These are phyloP conservation scores for Hymenoscyphus albidus DNA, from an alignment of 2,329 filamentous ascomycete genomes.

Conservation along the genomic window DNA sequence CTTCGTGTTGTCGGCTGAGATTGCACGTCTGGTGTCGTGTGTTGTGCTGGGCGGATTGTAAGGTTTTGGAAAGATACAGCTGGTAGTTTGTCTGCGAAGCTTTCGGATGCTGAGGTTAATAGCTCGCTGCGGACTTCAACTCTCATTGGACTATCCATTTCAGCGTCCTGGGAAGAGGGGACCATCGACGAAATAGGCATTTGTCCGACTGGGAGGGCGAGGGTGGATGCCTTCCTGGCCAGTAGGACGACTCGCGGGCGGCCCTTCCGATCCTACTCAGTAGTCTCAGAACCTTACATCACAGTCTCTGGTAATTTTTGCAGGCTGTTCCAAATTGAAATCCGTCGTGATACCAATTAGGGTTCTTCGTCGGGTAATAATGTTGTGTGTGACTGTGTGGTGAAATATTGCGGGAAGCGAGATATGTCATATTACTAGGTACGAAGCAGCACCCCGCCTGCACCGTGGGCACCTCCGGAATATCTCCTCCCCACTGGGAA, in stretches of 20 bases:
- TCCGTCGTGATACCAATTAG: background rate
- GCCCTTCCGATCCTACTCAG: background rate
- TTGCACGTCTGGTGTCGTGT: background rate
- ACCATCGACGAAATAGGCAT: background rate
- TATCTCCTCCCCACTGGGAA: background rate
- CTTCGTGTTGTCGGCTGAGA: background rate
- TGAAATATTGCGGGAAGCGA: background rate
- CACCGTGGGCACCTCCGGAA: background rate
- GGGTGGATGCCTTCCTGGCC: no score
- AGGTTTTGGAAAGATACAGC: background rate
- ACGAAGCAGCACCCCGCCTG: background rate
- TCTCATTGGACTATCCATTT: background rate
- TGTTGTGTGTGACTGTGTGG: background rate
- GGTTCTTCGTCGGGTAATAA: background rate
- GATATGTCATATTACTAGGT: background rate
- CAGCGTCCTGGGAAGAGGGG: background rate
- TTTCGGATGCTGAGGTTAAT: background rate
- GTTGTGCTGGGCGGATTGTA: background rate
- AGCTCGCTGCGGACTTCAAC: background rate
- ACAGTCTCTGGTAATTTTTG: no score
- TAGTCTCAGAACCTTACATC: no score
- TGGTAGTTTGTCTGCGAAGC: background rate
- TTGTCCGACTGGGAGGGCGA: background rate
- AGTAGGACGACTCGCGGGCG: background rate
- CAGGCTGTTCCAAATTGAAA: background rate